A percentile compares a stretch with the other conserved stretches of the same genome.
Evolutionary conservation across 768 basidiomycete species (phyloP).

Genomic region (Kwoniella newhampshirensis): DNA sequence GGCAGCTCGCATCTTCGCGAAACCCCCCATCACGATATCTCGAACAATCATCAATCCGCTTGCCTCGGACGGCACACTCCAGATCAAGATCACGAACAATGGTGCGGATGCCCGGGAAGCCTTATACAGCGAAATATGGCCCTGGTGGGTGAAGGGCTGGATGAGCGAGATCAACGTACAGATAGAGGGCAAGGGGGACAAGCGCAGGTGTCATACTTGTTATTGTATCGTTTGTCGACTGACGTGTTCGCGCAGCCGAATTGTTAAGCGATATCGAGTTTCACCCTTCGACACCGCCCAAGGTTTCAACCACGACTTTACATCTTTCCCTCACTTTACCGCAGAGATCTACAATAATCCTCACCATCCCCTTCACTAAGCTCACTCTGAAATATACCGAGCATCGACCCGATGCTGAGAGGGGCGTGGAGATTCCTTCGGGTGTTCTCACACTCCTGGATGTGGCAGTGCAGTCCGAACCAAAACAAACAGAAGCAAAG

Average conservation of each 20-base stretch:
- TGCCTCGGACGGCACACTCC: conserved; percentile 74
- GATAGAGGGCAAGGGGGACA: conserved; percentile 42
- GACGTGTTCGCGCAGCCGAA: conserved; percentile 58
- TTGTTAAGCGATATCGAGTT: conserved; percentile 69
- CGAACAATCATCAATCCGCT: conserved; percentile 72
- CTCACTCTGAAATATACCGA: conserved; percentile 90
- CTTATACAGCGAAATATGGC: conserved; percentile 85
- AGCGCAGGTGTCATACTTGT: background rate
- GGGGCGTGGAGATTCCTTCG: conserved; percentile 90
- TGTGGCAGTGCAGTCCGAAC: no score
- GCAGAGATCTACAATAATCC: conserved; percentile 62
- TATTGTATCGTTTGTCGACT: no score
- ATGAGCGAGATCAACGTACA: conserved; percentile 70
- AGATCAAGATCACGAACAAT: conserved; percentile 67
- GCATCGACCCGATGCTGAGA: conserved; percentile 90
- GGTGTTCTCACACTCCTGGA: conserved; percentile 60
- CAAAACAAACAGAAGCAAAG: background rate
- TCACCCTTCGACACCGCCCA: conserved; percentile 64
- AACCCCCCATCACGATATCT: conserved; percentile 63
- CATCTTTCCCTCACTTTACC: conserved; percentile 73
- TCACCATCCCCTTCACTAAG: conserved; percentile 75
- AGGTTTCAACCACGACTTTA: conserved; percentile 69
- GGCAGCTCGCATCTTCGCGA: conserved; percentile 53
- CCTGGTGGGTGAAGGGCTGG: conserved; percentile 87
- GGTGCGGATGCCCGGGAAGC: conserved; percentile 57